Evolutionary conservation across 345 rosid genomes (phyloP), one percentile per base, ranked within the genome.

Genomic region (Linum lewisii): DNA sequence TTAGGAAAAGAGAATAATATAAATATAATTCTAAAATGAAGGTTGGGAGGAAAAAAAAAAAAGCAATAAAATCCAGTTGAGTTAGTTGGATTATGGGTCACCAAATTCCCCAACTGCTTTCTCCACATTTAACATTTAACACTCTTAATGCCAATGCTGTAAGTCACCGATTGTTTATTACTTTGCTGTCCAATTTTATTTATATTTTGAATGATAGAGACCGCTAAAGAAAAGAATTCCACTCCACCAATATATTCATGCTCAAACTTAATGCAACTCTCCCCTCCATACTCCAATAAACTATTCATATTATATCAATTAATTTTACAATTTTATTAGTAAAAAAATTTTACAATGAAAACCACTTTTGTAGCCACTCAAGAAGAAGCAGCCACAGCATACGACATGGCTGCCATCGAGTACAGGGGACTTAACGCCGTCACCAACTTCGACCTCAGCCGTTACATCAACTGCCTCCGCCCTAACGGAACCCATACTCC

Each of bases 321-420:
- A n/a, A n/a, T n/a, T n/a, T n/a, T n/a, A n/a, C n/a, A n/a, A n/a
- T n/a, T n/a, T n/a, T n/a, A n/a, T n/a, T n/a, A n/a, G n/a, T n/a
- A n/a, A n/a, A n/a, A n/a, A n/a, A n/a, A n/a, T n/a, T n/a, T n/a
- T n/a, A n/a, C n/a, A 18, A 51, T 56, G 15, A 42, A 9, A 2
- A n/a, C 6, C 47, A 6, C 63, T 10, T 59, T 60, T 67, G 51
- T 82, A 90, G 98, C 96, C 14, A 90, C 97, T 5, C 97, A 90
- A 66, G 98, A 91, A 71, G 98, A 91, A 80, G 98, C 96, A 15
- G 98, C 96, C 44, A 76, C 79, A 0, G 98, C 98, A 10, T 88
- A 91, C 45, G 98, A 91, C 29, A 77, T 90, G 73, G 97, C 97
- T 1, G 97, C 97, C 0, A 85, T 90, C 18, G 95, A 90, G 75